Evolutionary conservation across 371 early-diverging fungal genomes (phyloP).

Genomic region (Spiromyces aspiralis): DNA sequence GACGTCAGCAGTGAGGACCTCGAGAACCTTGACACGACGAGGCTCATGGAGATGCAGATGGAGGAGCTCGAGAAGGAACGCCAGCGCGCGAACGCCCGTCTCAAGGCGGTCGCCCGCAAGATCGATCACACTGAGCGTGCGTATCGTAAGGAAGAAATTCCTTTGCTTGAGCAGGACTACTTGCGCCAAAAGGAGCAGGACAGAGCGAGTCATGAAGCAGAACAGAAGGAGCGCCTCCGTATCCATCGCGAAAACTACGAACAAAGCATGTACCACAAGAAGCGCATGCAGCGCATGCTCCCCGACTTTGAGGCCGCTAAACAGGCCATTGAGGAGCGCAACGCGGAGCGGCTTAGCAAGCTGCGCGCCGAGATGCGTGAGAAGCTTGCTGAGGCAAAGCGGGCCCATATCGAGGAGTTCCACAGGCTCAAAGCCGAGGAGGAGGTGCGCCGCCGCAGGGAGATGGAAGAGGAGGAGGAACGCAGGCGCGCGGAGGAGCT

Average conservation of each 20-base stretch:
- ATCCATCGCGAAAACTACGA: slow-evolving; percentile 45
- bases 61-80: slow-evolving; percentile 83
- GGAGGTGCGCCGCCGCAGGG: slow-evolving; percentile 8
- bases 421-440: slow-evolving; percentile 19
- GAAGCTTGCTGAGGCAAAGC: slow-evolving; percentile 54
- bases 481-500: slow-evolving; percentile 13
- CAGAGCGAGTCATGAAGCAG: slow-evolving; percentile 57
- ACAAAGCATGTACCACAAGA: slow-evolving; percentile 58
- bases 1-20: slow-evolving; percentile 70
- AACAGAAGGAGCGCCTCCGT: slow-evolving; percentile 46
- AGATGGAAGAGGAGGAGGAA: slow-evolving; percentile 17
- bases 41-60: slow-evolving; percentile 68
- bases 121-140: slow-evolving; percentile 94
- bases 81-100: slow-evolving; percentile 53
- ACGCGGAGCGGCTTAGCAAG: slow-evolving; percentile 34
- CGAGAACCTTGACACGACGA: slow-evolving; percentile 64
- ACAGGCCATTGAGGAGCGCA: slow-evolving; percentile 35
- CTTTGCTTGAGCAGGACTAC: slow-evolving; percentile 79
- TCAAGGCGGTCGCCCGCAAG: slow-evolving; percentile 57
- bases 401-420: slow-evolving; percentile 38
- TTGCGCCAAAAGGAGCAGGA: slow-evolving; percentile 76
- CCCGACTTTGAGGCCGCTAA: slow-evolving; percentile 58
- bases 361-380: slow-evolving; percentile 33
- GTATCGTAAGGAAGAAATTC: slow-evolving; percentile 85
- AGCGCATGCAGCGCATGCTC: slow-evolving; percentile 57